Conservation (phyloP, 23 red algal genomes). For the Agarophyton chilense region DNA sequence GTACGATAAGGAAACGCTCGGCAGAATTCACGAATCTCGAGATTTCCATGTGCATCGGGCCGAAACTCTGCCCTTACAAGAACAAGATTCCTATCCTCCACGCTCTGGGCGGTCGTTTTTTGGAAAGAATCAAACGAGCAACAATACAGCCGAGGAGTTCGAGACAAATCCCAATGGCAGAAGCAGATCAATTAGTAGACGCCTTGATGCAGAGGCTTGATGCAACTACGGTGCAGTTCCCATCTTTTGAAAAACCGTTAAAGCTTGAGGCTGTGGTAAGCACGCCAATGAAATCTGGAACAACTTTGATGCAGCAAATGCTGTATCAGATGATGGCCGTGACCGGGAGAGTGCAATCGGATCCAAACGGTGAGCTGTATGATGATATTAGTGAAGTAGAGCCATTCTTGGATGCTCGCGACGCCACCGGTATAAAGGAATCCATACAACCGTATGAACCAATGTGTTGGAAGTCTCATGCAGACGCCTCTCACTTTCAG, state of each 20-base stretch:
- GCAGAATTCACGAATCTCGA: too few relatives aligned
- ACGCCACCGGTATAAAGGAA: slow-evolving; percentile 12
- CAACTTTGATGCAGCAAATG: slow-evolving; percentile 42
- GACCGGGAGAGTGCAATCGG: background rate
- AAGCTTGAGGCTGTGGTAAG: slow-evolving; percentile 8
- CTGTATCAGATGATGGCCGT: slow-evolving; percentile 27
- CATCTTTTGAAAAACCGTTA: background rate
- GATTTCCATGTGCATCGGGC: too few relatives aligned
- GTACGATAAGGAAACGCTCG: too few relatives aligned
- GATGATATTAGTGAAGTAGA: slow-evolving; percentile 44
- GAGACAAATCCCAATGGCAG: background rate
- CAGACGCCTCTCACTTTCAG: background rate
- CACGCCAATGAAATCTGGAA: slow-evolving; percentile 33
- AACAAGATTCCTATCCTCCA: too few relatives aligned
- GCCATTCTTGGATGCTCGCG: slow-evolving; percentile 22
- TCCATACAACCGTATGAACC: background rate
- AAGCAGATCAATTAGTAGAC: background rate
- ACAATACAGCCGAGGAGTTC: too few relatives aligned
- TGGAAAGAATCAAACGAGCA: too few relatives aligned
- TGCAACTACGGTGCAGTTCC: background rate
- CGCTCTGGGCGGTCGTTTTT: too few relatives aligned
- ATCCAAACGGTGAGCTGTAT: slow-evolving; percentile 15
- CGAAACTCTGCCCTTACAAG: too few relatives aligned
- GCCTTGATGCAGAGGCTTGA: background rate
- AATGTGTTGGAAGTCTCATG: slow-evolving; percentile 18